Base-by-base conservation (phyloP, 495 filamentous ascomycete genomes). In the Hamigera avellanea region DNA sequence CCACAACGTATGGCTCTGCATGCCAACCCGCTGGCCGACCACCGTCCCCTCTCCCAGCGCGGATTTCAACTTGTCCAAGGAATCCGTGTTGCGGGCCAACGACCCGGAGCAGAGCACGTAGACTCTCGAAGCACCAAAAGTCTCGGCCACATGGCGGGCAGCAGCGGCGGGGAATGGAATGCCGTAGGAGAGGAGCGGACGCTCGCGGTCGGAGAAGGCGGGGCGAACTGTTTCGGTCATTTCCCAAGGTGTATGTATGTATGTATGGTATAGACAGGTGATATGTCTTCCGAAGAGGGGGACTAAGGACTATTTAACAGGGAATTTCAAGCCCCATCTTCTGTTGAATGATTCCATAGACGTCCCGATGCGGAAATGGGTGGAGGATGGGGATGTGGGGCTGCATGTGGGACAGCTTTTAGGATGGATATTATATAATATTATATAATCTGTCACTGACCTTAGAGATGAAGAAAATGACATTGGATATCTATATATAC, bases 41-140 rank as follows among this genome's bases (percentile, higher is more conserved):
- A 68, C 59, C 2, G 40, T 47, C 26, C 64, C 54, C 2, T 58
- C 57, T 1, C 52, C 57, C 13, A 83, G 41, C 0, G 69, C 62
- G 2, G 46, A 26, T 12, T 58, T 46, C 19, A 83, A 54, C 5
- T 47, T 40, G 0, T 61, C 52, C 1, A 81, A 54, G 2, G 48
- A 49, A 34, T 70, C 58, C 0, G 75, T 80, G 36, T 72, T 73
- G 13, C 56, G 59, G 8, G 69, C 62, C 36, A 81, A 60, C 9
- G 75, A 69, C n/a, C 53, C 58, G 0, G 76, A 81, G 19, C 68
- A 69, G 13, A 83, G 70, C 29, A 81, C 58, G 45, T 79, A 80
- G 27, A 76, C 63, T 27, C 64, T 59, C 12, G 52, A 59, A 21
- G 72, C 71, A 5, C 66, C 19, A 43, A 79, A 76, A 6, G 64